phyloP scores from a whole-genome alignment of 164 flowering plant species.

The Sextonia rubra region DNA sequence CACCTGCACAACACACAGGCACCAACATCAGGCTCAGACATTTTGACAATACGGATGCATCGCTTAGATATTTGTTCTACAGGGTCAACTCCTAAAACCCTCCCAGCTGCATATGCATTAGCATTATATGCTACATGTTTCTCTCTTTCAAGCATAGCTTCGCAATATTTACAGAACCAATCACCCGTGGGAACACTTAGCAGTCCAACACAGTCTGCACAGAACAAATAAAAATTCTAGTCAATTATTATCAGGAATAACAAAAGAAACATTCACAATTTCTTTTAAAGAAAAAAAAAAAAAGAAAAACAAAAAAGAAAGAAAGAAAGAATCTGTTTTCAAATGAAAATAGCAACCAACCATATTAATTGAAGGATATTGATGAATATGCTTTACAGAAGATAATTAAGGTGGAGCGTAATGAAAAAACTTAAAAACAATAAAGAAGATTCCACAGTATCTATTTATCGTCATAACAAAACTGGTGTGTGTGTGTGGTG shows the following conservation, averaged over 20 bases:
- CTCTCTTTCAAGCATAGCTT: slow-evolving; percentile 42
- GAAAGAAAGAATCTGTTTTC: too few relatives aligned
- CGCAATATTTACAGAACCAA: slow-evolving; percentile 75
- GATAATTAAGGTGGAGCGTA: too few relatives aligned
- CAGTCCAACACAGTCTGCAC: slow-evolving; percentile 67
- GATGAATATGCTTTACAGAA: too few relatives aligned
- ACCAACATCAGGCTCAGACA: slow-evolving; percentile 38
- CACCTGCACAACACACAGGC: slow-evolving; percentile 89
- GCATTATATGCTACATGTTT: slow-evolving; percentile 49
- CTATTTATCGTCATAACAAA: too few relatives aligned
- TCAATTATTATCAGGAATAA: background rate
- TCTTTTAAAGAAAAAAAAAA: too few relatives aligned
- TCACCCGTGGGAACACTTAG: slow-evolving; percentile 40
- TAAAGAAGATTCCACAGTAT: too few relatives aligned
- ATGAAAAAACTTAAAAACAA: too few relatives aligned
- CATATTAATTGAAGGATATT: too few relatives aligned
- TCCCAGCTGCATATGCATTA: slow-evolving; percentile 83
- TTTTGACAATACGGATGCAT: slow-evolving; percentile 64
- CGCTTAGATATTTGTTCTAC: slow-evolving; percentile 55
- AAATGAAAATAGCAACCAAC: too few relatives aligned
- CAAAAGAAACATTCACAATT: background rate
- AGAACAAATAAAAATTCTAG: background rate
- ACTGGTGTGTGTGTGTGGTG: too few relatives aligned
- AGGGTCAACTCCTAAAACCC: slow-evolving; percentile 67
- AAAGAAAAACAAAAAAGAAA: too few relatives aligned